Conservation (phyloP, 129 eudicot species). For the Arctium minus region DNA sequence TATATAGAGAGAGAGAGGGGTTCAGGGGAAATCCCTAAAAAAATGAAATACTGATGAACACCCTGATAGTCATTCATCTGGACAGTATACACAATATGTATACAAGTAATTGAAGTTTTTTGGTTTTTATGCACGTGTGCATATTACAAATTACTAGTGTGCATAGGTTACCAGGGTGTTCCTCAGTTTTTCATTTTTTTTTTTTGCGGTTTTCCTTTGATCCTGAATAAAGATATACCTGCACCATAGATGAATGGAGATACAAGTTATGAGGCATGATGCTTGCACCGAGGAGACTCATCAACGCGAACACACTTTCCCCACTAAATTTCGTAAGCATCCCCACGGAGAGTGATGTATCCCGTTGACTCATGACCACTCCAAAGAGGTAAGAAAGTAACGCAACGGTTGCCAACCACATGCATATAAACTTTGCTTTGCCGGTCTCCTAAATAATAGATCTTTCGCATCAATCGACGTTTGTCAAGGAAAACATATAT, state of each 20-base stretch:
- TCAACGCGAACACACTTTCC: slow-evolving; percentile 74
- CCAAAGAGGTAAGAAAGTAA: slow-evolving; percentile 57
- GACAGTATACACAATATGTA: too few relatives aligned
- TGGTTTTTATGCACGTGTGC: background rate
- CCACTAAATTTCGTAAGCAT: slow-evolving; percentile 53
- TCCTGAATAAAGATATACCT: slow-evolving; percentile 36
- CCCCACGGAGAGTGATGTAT: slow-evolving; percentile 49
- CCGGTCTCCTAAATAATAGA: slow-evolving; percentile 45
- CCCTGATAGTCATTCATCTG: too few relatives aligned
- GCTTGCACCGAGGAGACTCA: slow-evolving; percentile 92
- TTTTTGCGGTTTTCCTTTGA: too few relatives aligned
- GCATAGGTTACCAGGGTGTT: background rate
- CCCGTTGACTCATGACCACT: slow-evolving; percentile 62
- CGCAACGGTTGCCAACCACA: slow-evolving; percentile 51
- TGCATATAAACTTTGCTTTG: slow-evolving; percentile 55
- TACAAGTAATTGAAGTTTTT: too few relatives aligned
- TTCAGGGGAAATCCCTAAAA: too few relatives aligned
- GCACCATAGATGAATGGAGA: slow-evolving; percentile 87
- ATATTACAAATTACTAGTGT: background rate
- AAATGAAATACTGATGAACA: too few relatives aligned
- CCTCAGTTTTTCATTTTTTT: too few relatives aligned
- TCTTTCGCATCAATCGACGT: background rate
- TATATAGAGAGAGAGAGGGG: too few relatives aligned
- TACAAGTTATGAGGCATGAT: slow-evolving; percentile 94
- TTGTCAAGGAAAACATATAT: background rate